Percentiles rank a stretch among this genome's conserved stretches.
Conservation (phyloP, 2,329 filamentous ascomycete genomes). For the Aspergillus glaucus region DNA sequence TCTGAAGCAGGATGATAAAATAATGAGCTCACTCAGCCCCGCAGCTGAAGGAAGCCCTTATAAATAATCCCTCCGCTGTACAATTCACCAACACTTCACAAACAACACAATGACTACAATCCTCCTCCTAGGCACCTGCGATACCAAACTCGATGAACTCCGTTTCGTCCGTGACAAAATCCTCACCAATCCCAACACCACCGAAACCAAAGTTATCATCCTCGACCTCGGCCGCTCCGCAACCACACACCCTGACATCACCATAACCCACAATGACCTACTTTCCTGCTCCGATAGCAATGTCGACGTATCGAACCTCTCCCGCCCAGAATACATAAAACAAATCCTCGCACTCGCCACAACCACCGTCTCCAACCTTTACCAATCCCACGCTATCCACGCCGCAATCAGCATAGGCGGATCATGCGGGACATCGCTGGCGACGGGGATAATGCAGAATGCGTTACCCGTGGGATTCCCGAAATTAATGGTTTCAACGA, state of each 20-base stretch:
- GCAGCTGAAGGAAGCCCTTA: background rate
- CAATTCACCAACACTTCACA: background rate
- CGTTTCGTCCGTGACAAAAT: conserved; percentile 43
- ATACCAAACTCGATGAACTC: conserved; percentile 58
- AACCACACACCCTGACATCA: conserved; percentile 42
- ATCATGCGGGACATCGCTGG: conserved; percentile 57
- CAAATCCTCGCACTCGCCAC: conserved; percentile 49
- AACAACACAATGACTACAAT: conserved; percentile 30
- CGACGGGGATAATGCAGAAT: conserved; percentile 55
- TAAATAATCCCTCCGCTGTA: background rate
- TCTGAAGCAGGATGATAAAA: background rate
- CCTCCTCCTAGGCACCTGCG: conserved; percentile 56
- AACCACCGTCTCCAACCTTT: conserved; percentile 36
- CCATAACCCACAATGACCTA: conserved; percentile 41
- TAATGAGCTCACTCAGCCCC: background rate
- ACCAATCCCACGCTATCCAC: conserved; percentile 33
- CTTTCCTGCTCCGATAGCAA: conserved; percentile 24
- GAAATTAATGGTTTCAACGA: conserved; percentile 64
- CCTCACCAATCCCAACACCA: conserved; percentile 34
- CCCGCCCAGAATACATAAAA: conserved; percentile 52
- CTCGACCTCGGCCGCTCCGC: conserved; percentile 52
- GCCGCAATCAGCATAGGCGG: conserved; percentile 57
- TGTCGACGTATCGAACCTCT: conserved; percentile 33
- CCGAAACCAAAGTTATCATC: conserved; percentile 37
- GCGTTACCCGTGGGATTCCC: conserved; percentile 60